phyloP scores from a whole-genome alignment of 2,329 filamentous ascomycete genomes.

The Pseudocercospora fuligena region DNA sequence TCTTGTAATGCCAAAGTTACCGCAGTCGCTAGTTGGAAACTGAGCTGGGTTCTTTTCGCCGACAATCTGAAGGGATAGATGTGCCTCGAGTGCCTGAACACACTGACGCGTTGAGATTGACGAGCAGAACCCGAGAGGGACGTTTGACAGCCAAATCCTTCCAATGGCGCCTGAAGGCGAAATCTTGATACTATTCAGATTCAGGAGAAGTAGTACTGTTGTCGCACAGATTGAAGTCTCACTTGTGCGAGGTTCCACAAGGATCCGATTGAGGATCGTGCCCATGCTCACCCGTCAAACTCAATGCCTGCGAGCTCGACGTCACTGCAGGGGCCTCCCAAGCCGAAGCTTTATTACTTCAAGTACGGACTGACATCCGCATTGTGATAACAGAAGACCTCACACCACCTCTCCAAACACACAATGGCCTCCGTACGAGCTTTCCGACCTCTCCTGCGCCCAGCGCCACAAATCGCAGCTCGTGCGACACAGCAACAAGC shows the following conservation, averaged over 20 bases:
- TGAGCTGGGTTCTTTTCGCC: background rate
- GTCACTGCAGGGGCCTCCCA: background rate
- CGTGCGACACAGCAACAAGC: constrained; percentile 14
- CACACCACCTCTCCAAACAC: background rate
- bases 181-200: background rate
- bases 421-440: constrained; percentile 13
- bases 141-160: no score
- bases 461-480: constrained; percentile 16
- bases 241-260: background rate
- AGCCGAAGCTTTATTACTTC: background rate
- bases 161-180: no score
- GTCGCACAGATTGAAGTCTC: background rate
- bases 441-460: constrained; percentile 21
- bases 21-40: background rate
- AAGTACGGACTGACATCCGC: background rate
- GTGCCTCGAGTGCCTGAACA: background rate
- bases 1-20: background rate
- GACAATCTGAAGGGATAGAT: background rate
- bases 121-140: no score
- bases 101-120: no score
- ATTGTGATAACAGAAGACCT: background rate
- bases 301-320: background rate
- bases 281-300: background rate
- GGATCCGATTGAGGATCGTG: background rate
- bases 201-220: background rate